Conservation (phyloP, 2,329 filamentous ascomycete genomes). For the Tolypocladium sp. region DNA sequence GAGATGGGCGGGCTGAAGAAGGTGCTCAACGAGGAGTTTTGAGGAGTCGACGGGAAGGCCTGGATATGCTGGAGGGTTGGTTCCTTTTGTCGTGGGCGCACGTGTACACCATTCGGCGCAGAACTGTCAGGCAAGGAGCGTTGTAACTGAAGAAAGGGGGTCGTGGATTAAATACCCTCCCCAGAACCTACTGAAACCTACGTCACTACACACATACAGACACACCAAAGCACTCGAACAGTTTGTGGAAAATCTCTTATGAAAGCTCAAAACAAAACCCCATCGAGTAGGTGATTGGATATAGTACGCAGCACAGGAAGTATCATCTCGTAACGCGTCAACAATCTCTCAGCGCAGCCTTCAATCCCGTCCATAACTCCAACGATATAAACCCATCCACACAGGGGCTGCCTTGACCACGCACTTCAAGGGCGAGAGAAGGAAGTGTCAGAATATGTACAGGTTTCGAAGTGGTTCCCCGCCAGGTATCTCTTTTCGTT, state of each 20-base stretch:
- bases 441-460: background rate
- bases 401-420: background rate
- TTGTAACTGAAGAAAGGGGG: background rate
- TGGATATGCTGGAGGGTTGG: background rate
- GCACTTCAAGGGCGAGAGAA: too few species aligned
- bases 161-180: background rate
- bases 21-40: conserved; percentile 31
- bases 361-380: background rate
- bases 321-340: background rate
- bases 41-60: background rate
- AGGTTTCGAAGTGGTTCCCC: background rate
- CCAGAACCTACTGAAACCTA: background rate
- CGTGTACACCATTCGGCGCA: background rate
- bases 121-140: background rate
- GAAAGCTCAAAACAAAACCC: background rate
- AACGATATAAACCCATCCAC: background rate
- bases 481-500: background rate
- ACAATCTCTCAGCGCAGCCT: background rate
- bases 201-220: background rate
- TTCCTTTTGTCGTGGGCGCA: background rate
- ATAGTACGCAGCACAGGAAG: background rate
- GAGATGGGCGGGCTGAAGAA: conserved; percentile 67
- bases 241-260: background rate
- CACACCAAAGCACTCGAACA: background rate
- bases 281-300: background rate